phyloP scores from a whole-genome alignment of 495 filamentous ascomycete species.

The Annulohypoxylon moriforme region DNA sequence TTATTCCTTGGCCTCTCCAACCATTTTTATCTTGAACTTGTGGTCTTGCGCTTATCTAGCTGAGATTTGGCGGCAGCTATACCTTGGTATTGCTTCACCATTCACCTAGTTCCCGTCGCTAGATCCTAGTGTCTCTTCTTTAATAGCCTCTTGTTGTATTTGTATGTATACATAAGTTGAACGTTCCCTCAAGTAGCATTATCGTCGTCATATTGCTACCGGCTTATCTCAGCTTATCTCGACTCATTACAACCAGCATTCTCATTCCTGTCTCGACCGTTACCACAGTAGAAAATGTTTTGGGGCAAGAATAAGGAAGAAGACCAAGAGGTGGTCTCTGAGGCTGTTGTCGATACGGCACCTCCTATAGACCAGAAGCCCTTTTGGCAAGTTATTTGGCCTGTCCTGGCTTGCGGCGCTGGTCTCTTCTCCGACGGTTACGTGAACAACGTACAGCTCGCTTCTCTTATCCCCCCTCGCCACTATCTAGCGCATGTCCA shows the following conservation, averaged over 20 bases:
- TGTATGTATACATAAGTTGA: background rate
- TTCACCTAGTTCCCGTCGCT: conserved; percentile 8
- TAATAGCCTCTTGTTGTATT: background rate
- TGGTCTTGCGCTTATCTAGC: conserved; percentile 12
- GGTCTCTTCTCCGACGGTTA: conserved; percentile 93
- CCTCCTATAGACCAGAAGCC: conserved; percentile 48
- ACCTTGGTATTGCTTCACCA: conserved; percentile 2
- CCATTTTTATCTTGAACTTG: background rate
- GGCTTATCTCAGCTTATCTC: conserved; percentile 16
- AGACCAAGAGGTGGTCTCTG: conserved; percentile 15
- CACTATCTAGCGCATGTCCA: background rate
- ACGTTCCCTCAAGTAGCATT: background rate
- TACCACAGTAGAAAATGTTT: conserved; percentile 19
- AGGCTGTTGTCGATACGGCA: conserved; percentile 12
- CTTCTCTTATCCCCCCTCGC: conserved; percentile 1
- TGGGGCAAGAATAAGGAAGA: conserved; percentile 33
- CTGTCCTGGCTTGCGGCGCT: conserved; percentile 83
- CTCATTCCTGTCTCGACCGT: background rate
- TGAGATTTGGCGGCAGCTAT: conserved; percentile 2
- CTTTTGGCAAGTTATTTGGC: conserved; percentile 51
- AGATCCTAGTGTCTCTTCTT: conserved; percentile 14
- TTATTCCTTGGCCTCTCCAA: conserved; percentile 18
- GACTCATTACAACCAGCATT: background rate
- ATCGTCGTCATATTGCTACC: background rate
- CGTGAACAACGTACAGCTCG: conserved; percentile 74